Base-by-base conservation (phyloP, 2,329 filamentous ascomycete species). In the Ophiostoma pallidulum region DNA sequence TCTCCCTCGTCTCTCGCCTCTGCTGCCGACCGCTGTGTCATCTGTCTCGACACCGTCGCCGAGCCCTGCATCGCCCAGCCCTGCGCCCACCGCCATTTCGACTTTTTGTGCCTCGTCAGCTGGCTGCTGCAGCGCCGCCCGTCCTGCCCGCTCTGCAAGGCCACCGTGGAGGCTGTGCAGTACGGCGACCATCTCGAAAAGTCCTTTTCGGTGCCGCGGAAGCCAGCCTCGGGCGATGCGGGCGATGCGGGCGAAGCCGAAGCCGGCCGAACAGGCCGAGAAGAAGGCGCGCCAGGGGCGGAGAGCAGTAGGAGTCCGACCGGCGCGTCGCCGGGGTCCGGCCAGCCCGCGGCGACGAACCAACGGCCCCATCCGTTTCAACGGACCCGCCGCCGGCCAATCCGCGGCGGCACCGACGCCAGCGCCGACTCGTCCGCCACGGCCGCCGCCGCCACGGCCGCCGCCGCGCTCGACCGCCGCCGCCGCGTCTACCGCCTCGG, bases 81-180 rank as follows among this genome's bases (percentile, higher is more conserved):
- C 8, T 97, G 90, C 69, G 74, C 77, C 36, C 90, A 97, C 68
- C 67, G 71, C 49, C 79, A 81, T 56, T 95, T 94, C 62, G 89
- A 96, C 69, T 94, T 89, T 60, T 63, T 87, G 12, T 97, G 90
- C 63, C 75, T 95, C 6, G 66, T 82, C 19, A 89, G 75, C 64
- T 96, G 91, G 90, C 50, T 55, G 40, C 70, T 94, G 5, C 75
- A 88, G 56, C 72, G 84, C 53, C 76, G 77, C 9, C 71, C 81
- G 1, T 75, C 71, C 41, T 96, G 90, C 59, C 90, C 91, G 16
- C 71, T 96, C 45, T 97, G 90, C 77, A 82, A 81, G 52, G 59
- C 69, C 4, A 54, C 59, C 35, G 69, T 81, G 31, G 57, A 61
- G 6, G 71, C 75, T 19, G 79, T 94, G 41, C 75, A 80, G 54